Percentiles rank a stretch among this genome's conserved stretches.
These are phyloP conservation scores for Prunus yedoensis DNA, from an alignment of 331 rosid genomes.

Conservation along the genomic window DNA sequence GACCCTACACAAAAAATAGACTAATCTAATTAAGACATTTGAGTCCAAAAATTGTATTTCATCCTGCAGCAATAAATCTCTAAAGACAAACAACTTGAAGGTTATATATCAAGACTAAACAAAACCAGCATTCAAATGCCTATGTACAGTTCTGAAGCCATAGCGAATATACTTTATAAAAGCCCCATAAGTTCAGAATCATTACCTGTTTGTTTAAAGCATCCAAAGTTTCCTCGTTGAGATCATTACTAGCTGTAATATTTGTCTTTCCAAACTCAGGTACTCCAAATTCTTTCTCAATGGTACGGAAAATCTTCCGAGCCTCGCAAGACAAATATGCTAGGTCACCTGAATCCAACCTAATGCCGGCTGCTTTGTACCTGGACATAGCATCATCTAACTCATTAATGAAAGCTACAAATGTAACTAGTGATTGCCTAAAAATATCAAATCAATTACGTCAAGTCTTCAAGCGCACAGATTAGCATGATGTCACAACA, in stretches of 20 bases:
- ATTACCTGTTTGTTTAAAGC: constrained; percentile 97
- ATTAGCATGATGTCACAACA: neutral
- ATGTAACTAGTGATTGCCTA: neutral
- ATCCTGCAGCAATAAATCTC: neutral
- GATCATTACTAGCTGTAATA: constrained; percentile 92
- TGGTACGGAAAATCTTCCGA: constrained; percentile 60
- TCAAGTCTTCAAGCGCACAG: neutral
- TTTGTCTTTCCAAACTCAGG: constrained; percentile 57
- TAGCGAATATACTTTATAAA: neutral
- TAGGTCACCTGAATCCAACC: constrained; percentile 91
- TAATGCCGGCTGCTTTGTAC: constrained; percentile 81
- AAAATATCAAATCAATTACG: constrained; percentile 11
- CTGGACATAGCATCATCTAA: constrained; percentile 51
- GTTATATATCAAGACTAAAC: neutral
- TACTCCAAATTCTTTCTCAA: constrained; percentile 73
- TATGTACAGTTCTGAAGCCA: neutral
- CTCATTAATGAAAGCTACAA: constrained; percentile 26
- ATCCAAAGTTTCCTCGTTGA: constrained; percentile 95
- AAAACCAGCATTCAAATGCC: neutral
- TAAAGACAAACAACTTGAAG: neutral
- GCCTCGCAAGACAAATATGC: constrained; percentile 79
- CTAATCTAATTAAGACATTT: neutral
- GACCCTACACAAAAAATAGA: constrained; percentile 57
- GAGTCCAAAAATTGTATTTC: too few species aligned
- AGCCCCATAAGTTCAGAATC: neutral